Base-by-base conservation (phyloP, 805 yeast species). In the Lachancea waltii region DNA sequence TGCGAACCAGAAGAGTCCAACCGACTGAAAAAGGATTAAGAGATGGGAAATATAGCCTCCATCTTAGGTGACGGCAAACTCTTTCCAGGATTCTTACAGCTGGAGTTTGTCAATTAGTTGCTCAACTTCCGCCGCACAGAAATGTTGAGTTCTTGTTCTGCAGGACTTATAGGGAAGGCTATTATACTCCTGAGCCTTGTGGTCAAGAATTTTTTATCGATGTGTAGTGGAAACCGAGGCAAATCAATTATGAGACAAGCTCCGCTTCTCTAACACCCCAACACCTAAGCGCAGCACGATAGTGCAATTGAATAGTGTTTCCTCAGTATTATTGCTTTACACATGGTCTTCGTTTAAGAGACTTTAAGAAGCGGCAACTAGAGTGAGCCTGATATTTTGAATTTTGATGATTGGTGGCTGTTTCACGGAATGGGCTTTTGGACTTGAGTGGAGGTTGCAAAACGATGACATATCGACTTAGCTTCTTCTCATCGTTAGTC, bases 251-350 rank as follows among this genome's bases (percentile, higher is more conserved):
- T 15, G 25, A 22, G 14, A 5, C 7, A n/a, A 19, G 16, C 27
- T 31, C 37, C 14, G 20, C 25, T 31, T 18, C 7, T 18, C 9
- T 21, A 34, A 25, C 37, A 29, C 26, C 37, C 37, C 37, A 34
- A 25, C 37, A 34, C 37, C 37, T 19, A 19, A 24, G 37, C 37
- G 37, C 37, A 26, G 37, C 37, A 26, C 37, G 17, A 8, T 7
- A 33, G 36, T 24, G 36, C 36, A 24, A 27, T 23, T 11, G 26
- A 13, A 13, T 13, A 7, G 13, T 23, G 4, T 7, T 4, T 13
- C 4, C n/a, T n/a, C n/a, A n/a, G n/a, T n/a, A n/a, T n/a, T n/a
- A n/a, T n/a, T n/a, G n/a, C n/a, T n/a, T n/a, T n/a, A n/a, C n/a
- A n/a, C n/a, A n/a, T n/a, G n/a, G n/a, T n/a, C n/a, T n/a, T n/a